Evolutionary conservation across 768 basidiomycete species (phyloP).

Genomic region (Tephrocybe sp.): DNA sequence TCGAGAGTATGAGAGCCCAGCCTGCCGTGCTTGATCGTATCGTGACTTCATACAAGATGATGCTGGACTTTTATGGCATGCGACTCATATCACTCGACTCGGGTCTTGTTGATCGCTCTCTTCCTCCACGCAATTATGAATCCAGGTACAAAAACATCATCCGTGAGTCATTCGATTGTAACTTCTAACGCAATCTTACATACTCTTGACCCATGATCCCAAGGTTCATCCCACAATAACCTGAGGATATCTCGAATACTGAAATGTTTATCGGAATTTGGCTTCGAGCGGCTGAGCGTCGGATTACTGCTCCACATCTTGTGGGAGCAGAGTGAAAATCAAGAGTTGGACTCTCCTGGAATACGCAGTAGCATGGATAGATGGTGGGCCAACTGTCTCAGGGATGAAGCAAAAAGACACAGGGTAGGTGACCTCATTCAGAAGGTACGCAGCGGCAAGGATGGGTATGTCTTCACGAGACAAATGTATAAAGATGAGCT

Average conservation of each 20-base stretch:
- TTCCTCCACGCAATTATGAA: conserved; percentile 48
- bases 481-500: conserved; percentile 49
- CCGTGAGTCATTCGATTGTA: conserved; percentile 43
- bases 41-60: conserved; percentile 61
- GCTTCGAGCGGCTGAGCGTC: conserved; percentile 60
- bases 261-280: conserved; percentile 73
- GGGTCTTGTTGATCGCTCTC: conserved; percentile 55
- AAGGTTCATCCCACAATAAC: conserved; percentile 73
- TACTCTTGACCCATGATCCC: too few relatives aligned
- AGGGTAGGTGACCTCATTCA: conserved; percentile 53
- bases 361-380: conserved; percentile 67
- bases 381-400: conserved; percentile 78
- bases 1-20: conserved; percentile 53
- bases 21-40: conserved; percentile 48
- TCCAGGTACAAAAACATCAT: conserved; percentile 63
- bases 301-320: conserved; percentile 72
- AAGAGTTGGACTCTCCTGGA: conserved; percentile 45
- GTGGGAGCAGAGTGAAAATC: conserved; percentile 63
- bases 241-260: conserved; percentile 76
- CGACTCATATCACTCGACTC: conserved; percentile 54
- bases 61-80: conserved; percentile 86
- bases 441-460: conserved; percentile 44
- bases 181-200: not conserved
- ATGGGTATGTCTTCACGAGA: conserved; percentile 52
- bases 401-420: conserved; percentile 56